Percentiles rank a stretch among this genome's conserved stretches.
Conservation (phyloP, 2,329 filamentous ascomycete species). For the Fusarium algeriense region DNA sequence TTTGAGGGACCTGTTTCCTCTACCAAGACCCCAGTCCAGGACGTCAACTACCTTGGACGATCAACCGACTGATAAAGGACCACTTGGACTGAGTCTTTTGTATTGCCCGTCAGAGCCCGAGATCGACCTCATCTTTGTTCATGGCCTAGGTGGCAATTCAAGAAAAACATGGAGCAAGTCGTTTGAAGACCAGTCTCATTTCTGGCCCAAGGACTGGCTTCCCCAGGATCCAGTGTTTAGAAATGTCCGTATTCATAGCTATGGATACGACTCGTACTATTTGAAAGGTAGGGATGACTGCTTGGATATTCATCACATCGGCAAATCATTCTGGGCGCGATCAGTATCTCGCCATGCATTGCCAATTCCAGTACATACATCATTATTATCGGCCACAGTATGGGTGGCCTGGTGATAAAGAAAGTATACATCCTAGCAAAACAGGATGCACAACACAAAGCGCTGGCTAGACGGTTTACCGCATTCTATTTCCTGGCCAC, state of each 20-base stretch:
- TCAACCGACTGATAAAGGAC: conserved; percentile 7
- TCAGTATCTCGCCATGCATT: conserved; percentile 44
- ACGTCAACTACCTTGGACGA: conserved; percentile 5
- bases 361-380: conserved; percentile 46
- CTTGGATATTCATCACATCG: conserved; percentile 51
- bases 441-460: conserved; percentile 48
- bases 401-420: conserved; percentile 57
- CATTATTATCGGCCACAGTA: conserved; percentile 59
- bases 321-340: conserved; percentile 48
- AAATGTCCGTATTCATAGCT: conserved; percentile 46
- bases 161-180: conserved; percentile 55
- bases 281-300: conserved; percentile 41
- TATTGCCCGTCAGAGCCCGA: conserved; percentile 37
- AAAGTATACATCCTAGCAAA: conserved; percentile 52
- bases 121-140: conserved; percentile 54
- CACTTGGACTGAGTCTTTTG: conserved; percentile 40
- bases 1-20: conserved; percentile 20
- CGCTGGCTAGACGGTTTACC: conserved; percentile 47
- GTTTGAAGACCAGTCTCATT: conserved; percentile 36
- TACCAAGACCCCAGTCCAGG: conserved; percentile 13
- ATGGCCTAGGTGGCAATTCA: conserved; percentile 56
- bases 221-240: conserved; percentile 46
- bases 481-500: conserved; percentile 57
- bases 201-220: conserved; percentile 53
- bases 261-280: conserved; percentile 53